Percentiles rank a stretch among this genome's conserved stretches.
phyloP scores from a whole-genome alignment of 495 filamentous ascomycete genomes.

The Aspergillus cristatus region DNA sequence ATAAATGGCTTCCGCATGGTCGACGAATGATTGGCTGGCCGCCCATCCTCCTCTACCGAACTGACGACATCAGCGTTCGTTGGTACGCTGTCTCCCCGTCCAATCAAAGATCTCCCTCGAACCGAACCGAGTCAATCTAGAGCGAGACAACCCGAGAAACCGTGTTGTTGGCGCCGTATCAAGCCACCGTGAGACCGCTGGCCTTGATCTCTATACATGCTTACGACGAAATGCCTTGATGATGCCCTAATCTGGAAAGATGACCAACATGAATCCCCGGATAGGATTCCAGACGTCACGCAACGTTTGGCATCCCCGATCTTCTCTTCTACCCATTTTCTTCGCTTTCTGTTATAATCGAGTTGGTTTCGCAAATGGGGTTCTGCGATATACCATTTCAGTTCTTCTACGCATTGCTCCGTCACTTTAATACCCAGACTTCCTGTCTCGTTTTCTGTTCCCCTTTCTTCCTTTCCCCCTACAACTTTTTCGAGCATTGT shows the following conservation, averaged over 20 bases:
- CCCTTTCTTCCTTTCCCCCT: background rate
- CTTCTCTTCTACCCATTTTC: conserved; percentile 1
- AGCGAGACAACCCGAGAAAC: background rate
- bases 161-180: background rate
- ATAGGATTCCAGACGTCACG: background rate
- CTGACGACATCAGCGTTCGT: background rate
- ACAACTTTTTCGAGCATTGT: conserved; percentile 1
- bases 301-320: too few species aligned
- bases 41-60: too few species aligned
- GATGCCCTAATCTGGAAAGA: conserved; percentile 10
- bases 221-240: conserved; percentile 34
- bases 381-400: background rate
- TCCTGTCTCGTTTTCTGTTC: background rate
- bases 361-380: background rate
- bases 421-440: background rate
- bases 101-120: background rate
- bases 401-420: background rate
- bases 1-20: conserved; percentile 8
- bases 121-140: background rate
- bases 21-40: conserved; percentile 1
- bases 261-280: background rate
- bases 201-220: conserved; percentile 3
- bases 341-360: conserved; percentile 3
- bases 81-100: background rate
- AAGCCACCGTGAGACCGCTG: background rate